These are phyloP conservation scores for Phialophora tarda DNA, from an alignment of 2,329 filamentous ascomycete species.

Conservation along the genomic window DNA sequence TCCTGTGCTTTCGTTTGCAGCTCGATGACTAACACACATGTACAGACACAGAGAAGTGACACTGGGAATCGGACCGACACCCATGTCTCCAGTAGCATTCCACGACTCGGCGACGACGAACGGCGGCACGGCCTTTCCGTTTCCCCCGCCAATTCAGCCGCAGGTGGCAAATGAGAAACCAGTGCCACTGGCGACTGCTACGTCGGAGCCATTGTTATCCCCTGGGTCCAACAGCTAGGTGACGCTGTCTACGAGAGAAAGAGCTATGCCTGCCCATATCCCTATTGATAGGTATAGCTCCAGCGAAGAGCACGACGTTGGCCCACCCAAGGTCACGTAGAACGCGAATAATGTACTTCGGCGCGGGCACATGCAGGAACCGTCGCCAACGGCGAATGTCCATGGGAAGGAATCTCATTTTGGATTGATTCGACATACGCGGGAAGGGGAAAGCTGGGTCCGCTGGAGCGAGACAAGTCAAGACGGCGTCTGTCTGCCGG, in stretches of 20 bases:
- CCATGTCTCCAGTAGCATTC: not conserved
- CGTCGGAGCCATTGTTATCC: too few relatives aligned
- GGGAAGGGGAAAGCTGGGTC: not conserved
- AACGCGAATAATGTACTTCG: not conserved
- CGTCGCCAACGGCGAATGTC: not conserved
- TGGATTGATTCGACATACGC: not conserved
- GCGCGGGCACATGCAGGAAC: not conserved
- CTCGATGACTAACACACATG: not conserved
- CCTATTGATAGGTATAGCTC: not conserved
- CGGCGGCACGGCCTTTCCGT: too few relatives aligned
- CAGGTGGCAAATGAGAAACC: too few relatives aligned
- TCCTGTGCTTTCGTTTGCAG: not conserved
- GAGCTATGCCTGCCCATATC: not conserved
- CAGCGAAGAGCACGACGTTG: too few relatives aligned
- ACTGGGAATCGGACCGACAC: slow-evolving; percentile 3
- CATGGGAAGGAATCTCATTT: not conserved
- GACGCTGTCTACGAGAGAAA: too few relatives aligned
- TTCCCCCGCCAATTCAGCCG: too few relatives aligned
- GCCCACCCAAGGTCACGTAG: too few relatives aligned
- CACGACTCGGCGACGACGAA: too few relatives aligned
- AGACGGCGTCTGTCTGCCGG: not conserved
- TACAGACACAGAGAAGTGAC: slow-evolving; percentile 12
- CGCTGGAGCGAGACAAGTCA: not conserved
- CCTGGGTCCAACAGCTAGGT: too few relatives aligned
- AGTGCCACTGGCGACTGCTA: too few relatives aligned